Evolutionary conservation across 495 filamentous ascomycete genomes (phyloP).

Genomic region (Darksidea phi): DNA sequence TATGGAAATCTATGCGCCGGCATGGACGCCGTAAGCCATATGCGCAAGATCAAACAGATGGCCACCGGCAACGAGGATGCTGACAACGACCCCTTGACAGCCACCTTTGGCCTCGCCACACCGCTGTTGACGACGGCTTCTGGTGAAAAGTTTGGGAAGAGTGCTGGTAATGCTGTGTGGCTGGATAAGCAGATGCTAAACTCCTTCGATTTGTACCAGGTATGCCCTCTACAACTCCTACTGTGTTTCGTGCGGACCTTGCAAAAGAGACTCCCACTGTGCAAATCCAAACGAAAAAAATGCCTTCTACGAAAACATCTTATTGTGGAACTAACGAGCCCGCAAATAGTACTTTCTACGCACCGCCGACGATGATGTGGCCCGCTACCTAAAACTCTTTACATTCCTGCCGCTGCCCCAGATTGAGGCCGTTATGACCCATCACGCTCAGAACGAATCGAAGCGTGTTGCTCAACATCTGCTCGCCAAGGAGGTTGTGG

Average conservation of each 20-base stretch:
- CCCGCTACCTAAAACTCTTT: conserved; percentile 80
- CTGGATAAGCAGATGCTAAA: conserved; percentile 77
- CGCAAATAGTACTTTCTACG: conserved; percentile 72
- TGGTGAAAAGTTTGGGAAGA: conserved; percentile 94
- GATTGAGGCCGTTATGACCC: conserved; percentile 62
- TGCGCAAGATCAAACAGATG: conserved; percentile 50
- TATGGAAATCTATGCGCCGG: conserved; percentile 95
- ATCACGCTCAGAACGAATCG: conserved; percentile 64
- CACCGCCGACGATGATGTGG: conserved; percentile 75
- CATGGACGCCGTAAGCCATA: conserved; percentile 75
- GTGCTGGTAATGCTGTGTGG: conserved; percentile 92
- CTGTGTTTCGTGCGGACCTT: too few relatives aligned
- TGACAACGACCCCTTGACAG: conserved; percentile 33
- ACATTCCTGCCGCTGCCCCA: conserved; percentile 74
- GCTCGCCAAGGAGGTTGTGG: conserved; percentile 76
- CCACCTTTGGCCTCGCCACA: conserved; percentile 80
- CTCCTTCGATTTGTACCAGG: conserved; percentile 80
- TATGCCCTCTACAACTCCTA: too few relatives aligned
- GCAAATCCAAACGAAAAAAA: too few relatives aligned
- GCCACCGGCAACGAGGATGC: conserved; percentile 29
- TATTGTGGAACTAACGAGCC: background rate
- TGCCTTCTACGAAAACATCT: too few relatives aligned
- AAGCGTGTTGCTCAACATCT: conserved; percentile 75
- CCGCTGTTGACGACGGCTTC: conserved; percentile 82
- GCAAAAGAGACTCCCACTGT: too few relatives aligned